phyloP scores from a whole-genome alignment of 129 eudicot genomes.

The Flaveria sonorensis region DNA sequence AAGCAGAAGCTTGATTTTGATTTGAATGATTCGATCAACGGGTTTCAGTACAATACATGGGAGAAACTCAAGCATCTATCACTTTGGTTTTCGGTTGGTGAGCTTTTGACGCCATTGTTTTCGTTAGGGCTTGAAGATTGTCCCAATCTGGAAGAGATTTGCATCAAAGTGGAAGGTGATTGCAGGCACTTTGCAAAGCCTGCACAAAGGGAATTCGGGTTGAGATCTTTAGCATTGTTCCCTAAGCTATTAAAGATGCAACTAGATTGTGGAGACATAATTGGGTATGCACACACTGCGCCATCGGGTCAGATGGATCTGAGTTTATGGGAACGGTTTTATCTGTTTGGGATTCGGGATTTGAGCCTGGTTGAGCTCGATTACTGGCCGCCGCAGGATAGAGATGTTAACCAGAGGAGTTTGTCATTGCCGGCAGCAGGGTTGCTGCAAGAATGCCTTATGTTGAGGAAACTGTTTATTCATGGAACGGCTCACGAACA shows the following conservation, averaged over 20 bases:
- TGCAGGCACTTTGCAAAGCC: slow-evolving; percentile 68
- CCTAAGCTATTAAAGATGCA: slow-evolving; percentile 68
- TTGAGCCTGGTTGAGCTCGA: slow-evolving; percentile 66
- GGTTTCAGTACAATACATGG: slow-evolving; percentile 52
- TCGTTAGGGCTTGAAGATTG: slow-evolving; percentile 70
- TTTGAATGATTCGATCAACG: slow-evolving; percentile 38
- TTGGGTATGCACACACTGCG: slow-evolving; percentile 91
- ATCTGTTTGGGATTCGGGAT: slow-evolving; percentile 57
- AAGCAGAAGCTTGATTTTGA: slow-evolving; percentile 49
- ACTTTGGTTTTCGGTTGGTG: slow-evolving; percentile 88
- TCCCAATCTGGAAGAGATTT: slow-evolving; percentile 70
- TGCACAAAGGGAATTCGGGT: slow-evolving; percentile 57
- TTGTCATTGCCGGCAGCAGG: slow-evolving; percentile 89
- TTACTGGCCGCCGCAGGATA: slow-evolving; percentile 98
- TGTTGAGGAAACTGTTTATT: slow-evolving; percentile 74
- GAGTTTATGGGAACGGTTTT: slow-evolving; percentile 93
- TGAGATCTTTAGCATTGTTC: slow-evolving; percentile 47
- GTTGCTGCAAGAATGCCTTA: slow-evolving; percentile 57
- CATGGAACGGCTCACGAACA: slow-evolving; percentile 95
- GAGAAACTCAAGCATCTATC: slow-evolving; percentile 59
- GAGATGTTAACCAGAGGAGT: slow-evolving; percentile 93
- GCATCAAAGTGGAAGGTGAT: slow-evolving; percentile 89
- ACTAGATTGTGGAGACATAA: slow-evolving; percentile 81
- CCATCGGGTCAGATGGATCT: slow-evolving; percentile 95
- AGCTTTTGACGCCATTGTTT: slow-evolving; percentile 68